phyloP scores from a whole-genome alignment of 805 yeast genomes.

The Wickerhamiella alocasiicola region DNA sequence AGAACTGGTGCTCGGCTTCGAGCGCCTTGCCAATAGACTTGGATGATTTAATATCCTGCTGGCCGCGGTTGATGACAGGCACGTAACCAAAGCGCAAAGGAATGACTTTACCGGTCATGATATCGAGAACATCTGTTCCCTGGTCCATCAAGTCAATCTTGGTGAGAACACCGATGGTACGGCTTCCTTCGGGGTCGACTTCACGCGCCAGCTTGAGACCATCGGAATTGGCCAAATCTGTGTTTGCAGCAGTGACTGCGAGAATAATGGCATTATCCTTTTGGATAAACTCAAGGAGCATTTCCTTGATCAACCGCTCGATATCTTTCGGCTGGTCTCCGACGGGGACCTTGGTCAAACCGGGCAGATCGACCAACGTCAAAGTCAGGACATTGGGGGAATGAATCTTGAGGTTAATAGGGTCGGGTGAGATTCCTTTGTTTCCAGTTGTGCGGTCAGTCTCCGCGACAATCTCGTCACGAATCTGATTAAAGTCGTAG shows the following conservation, averaged over 20 bases:
- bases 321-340: constrained; percentile 98
- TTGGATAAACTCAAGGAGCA: constrained; percentile 84
- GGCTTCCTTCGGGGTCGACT: constrained; percentile 88
- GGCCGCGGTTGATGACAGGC: constrained; percentile 95
- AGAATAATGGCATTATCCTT: constrained; percentile 92
- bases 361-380: constrained; percentile 93
- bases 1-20: constrained; percentile 65
- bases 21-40: constrained; percentile 85
- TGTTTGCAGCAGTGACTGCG: constrained; percentile 93
- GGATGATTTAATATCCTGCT: constrained; percentile 79
- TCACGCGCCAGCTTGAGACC: constrained; percentile 93
- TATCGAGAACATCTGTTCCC: constrained; percentile 94
- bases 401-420: constrained; percentile 84
- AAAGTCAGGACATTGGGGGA: constrained; percentile 91
- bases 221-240: constrained; percentile 93
- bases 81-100: constrained; percentile 93
- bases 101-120: constrained; percentile 87
- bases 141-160: constrained; percentile 96
- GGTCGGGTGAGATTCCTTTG: constrained; percentile 81
- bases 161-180: constrained; percentile 95
- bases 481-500: constrained; percentile 77
- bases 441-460: constrained; percentile 70
- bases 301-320: constrained; percentile 83
- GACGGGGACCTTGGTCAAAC: constrained; percentile 94
- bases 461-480: constrained; percentile 81